Evolutionary conservation across 495 filamentous ascomycete species (phyloP), one percentile per base, ranked within the genome.

Genomic region (Pseudomonodictys pantanalensis): DNA sequence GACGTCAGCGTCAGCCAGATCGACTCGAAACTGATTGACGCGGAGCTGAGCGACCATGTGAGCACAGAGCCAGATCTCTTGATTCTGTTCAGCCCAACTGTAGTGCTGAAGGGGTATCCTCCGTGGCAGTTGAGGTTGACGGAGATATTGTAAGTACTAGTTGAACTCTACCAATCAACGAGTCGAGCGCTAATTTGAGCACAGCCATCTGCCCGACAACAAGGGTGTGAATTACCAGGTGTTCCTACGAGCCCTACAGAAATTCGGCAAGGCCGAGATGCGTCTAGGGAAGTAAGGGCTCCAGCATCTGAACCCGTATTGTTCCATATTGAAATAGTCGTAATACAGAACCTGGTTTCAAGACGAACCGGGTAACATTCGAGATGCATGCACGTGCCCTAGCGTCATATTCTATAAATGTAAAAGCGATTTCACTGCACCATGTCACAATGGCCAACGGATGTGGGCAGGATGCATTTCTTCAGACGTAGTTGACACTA

Each of bases 41-140:
- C 87, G 7, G 93, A 97, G 72, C 78, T 98, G 49, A 83, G 76
- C 38, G 85, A 85, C 58, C 81, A 78, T 52, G 81, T 90, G 33
- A 87, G 88, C 79, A 77, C 72, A 17, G 93, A 98, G 72, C 93
- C 93, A 22, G 93, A 97, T 69, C 77, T 98, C 22, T 77, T 98
- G 29, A 77, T 98, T 29, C 77, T 96, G 0, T 97, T 98, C 71
- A 84, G 86, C 10, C 86, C 90, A 1, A 82, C 81, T 56, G 80
- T 97, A 50, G 84, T 87, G 64, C 75, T 98, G 43, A 86, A 89
- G 50, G 92, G 92, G 7, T 98, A 97, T 73, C 93, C 93, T 24
- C 93, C 93, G 1, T 98, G 93, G 93, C 93, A 96, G 72, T 79
- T 97, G 44, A 79, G 93, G 32, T 74, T 98, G 60, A 97, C 92